Evolutionary conservation across 495 filamentous ascomycete species (phyloP).

Genomic region (Copromyces sp.): DNA sequence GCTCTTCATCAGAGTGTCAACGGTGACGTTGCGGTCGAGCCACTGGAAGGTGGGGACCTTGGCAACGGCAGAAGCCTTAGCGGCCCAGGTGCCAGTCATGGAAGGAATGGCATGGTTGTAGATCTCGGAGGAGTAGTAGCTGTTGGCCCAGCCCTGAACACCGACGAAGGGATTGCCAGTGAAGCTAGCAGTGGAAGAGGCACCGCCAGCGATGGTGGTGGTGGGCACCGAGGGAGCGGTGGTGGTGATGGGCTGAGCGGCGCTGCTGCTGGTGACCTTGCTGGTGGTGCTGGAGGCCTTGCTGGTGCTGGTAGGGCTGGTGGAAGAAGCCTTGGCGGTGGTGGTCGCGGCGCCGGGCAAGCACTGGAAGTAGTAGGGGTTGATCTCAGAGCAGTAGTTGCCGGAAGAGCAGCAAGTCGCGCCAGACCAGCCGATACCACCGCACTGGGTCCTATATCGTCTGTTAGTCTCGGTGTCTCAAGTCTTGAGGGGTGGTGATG

Average conservation of each 20-base stretch:
- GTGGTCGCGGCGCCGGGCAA: conserved; percentile 22
- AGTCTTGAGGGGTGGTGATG: not conserved
- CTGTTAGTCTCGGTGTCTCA: not conserved
- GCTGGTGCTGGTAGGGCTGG: conserved; percentile 9
- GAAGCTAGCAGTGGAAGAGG: conserved; percentile 21
- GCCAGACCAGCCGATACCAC: conserved; percentile 37
- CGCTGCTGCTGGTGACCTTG: not conserved
- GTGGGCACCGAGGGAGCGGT: conserved; percentile 1
- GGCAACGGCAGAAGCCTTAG: conserved; percentile 45
- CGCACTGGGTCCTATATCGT: conserved; percentile 35
- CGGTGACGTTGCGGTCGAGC: conserved; percentile 51
- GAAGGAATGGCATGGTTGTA: conserved; percentile 41
- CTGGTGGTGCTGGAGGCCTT: not conserved
- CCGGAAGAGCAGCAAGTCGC: conserved; percentile 37
- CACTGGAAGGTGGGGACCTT: conserved; percentile 64
- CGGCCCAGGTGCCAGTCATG: conserved; percentile 26
- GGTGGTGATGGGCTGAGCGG: not conserved
- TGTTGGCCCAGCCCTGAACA: conserved; percentile 45
- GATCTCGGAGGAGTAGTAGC: conserved; percentile 49
- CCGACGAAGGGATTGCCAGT: conserved; percentile 45
- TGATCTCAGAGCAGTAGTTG: conserved; percentile 33
- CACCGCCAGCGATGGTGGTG: conserved; percentile 8
- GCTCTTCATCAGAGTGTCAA: conserved; percentile 43
- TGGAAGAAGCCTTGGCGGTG: conserved; percentile 6
- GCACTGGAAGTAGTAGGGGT: conserved; percentile 43